Base-by-base conservation (phyloP, 495 filamentous ascomycete species). In the Chaetomidium leptoderma region DNA sequence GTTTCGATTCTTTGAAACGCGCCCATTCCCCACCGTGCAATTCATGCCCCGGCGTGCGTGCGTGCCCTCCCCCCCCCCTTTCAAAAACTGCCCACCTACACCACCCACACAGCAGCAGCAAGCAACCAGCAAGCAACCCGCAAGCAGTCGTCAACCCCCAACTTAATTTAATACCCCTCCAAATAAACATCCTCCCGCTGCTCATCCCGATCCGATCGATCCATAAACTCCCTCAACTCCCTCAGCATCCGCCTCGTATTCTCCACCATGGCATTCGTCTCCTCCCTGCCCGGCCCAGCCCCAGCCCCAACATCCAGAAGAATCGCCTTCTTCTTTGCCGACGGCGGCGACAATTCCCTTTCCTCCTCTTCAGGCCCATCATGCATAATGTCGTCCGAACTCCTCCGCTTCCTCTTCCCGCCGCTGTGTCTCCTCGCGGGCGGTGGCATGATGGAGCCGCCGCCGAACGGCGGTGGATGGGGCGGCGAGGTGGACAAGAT, bases 141-240 rank as follows among this genome's bases (percentile, higher is more conserved):
- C n/a, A n/a, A n/a, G n/a, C n/a, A n/a, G n/a, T n/a, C n/a, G n/a
- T n/a, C n/a, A n/a, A n/a, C n/a, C n/a, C n/a, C 19, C 6, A 44
- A 13, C 10, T 21, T 42, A 19, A 14, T 8, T 2, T 6, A 10
- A 7, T 14, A 44, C 21, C 40, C 40, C 17, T 44, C 21, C 40
- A 23, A 23, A 44, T 44, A 44, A 24, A 44, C 21, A 19, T 44
- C 40, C 21, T 19, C 17, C 53, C 30, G 16, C 17, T 11, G 21
- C 39, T 55, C 40, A 43, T 52, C 37, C 29, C 56, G 23, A 44
- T 59, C 48, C 48, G 27, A 60, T 36, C 53, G 47, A 27, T 69
- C 68, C 66, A 69, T 69, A 7, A 52, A 54, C 55, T 70, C 63
- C 40, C 60, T 60, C 56, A 70, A 36, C 64, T 70, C 68, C 32